These are phyloP conservation scores for Penstemon eatonii DNA, from an alignment of 257 asterid species.

Conservation along the genomic window DNA sequence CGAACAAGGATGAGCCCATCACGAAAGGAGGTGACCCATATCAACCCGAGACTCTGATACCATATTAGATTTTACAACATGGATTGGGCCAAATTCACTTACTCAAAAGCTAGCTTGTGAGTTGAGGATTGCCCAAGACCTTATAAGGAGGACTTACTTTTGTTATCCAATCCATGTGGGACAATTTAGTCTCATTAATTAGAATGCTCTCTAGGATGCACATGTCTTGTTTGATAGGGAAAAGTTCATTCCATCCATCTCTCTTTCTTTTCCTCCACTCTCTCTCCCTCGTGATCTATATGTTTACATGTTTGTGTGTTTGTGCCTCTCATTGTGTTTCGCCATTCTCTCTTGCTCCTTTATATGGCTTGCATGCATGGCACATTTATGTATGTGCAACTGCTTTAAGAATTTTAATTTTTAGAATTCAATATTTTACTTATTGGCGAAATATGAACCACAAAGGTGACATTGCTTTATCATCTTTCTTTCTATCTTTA, in stretches of 20 bases:
- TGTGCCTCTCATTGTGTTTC: background rate
- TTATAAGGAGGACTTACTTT: no score
- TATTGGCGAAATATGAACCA: slow-evolving; percentile 11
- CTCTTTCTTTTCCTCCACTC: background rate
- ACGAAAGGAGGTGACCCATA: no score
- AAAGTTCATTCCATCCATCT: slow-evolving; percentile 5
- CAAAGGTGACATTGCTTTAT: background rate
- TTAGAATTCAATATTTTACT: background rate
- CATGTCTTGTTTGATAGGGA: no score
- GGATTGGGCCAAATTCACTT: no score
- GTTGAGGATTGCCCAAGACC: no score
- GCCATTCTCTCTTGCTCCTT: slow-evolving; percentile 8
- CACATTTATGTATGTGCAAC: background rate
- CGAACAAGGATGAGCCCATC: no score
- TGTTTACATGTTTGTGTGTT: background rate
- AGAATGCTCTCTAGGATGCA: no score
- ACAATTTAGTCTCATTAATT: no score
- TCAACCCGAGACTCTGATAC: no score
- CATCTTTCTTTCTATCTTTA: slow-evolving; percentile 17
- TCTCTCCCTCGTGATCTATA: slow-evolving; percentile 11
- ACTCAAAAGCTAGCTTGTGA: no score
- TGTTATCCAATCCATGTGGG: no score
- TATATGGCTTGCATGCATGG: slow-evolving; percentile 9
- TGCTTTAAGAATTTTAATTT: background rate
- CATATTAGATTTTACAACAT: no score